Base-by-base conservation (phyloP, 2,329 filamentous ascomycete genomes). In the Fusarium camptoceras region DNA sequence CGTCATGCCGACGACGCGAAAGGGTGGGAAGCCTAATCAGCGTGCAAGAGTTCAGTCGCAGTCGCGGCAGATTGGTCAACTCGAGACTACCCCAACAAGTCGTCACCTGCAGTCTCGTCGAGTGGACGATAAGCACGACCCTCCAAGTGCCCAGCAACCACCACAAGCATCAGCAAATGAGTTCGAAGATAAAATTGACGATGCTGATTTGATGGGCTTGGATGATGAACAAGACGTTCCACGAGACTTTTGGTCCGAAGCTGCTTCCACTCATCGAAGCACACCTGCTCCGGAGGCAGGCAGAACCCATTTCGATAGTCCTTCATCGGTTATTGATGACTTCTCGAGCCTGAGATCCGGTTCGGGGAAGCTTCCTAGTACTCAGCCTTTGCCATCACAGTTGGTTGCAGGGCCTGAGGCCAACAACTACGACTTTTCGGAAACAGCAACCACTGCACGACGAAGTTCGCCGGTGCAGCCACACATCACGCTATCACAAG, bases 21-120 rank as follows among this genome's bases (percentile, higher is more conserved):
- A 53, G 30, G 64, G 71, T 60, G 62, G 43, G 47, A 73, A 59
- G 28, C 22, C 70, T 59, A 58, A 53, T 30, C 71, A 73, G 48
- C 49, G 59, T 16, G 25, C 51, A 24, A 74, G 59, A 48, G 31
- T 24, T 24, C 70, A 64, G 34, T 63, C 59, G 22, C 66, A 58
- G 16, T 16, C 68, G 14, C 70, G 71, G 0, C 57, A 72, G 41
- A 72, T 81, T 20, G 72, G 74, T 4, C 63, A 80, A 55, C 72
- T 81, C 5, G 78, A 81, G 9, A 78, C 77, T 3, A 79, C 79
- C 8, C 77, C 79, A 8, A 79, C 75, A 2, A 74, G 68, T n/a
- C 75, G 60, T 12, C 68, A 73, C 47, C 50, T 72, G 10, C 66
- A 72, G 47, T 72, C 72, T 42, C 68, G 60, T 5, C 46, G 41